These are phyloP conservation scores for Sordaria brevicollis DNA, from an alignment of 495 filamentous ascomycete species.

Conservation along the genomic window DNA sequence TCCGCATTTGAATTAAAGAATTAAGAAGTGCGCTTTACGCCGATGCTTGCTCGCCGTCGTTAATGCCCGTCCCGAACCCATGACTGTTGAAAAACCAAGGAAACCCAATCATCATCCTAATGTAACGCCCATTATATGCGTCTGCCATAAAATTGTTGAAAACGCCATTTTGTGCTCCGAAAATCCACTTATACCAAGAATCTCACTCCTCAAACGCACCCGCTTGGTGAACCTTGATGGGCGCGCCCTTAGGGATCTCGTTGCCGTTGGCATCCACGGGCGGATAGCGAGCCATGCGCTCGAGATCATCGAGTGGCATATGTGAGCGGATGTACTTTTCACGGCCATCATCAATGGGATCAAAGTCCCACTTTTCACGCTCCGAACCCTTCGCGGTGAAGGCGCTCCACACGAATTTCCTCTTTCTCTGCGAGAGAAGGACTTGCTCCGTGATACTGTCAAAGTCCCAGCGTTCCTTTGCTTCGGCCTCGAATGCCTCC, in stretches of 20 bases:
- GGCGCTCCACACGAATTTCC: conserved; percentile 63
- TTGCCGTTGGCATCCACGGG: conserved; percentile 50
- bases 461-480: conserved; percentile 62
- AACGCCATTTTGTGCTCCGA: not conserved
- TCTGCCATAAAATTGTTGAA: no score
- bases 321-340: conserved; percentile 65
- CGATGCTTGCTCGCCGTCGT: not conserved
- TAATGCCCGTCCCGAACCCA: not conserved
- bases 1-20: not conserved
- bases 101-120: not conserved
- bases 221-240: conserved; percentile 31
- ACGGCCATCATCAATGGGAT: conserved; percentile 60
- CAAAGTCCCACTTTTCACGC: conserved; percentile 54
- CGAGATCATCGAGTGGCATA: conserved; percentile 58
- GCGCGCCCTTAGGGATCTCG: conserved; percentile 22
- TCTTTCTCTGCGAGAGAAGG: conserved; percentile 56
- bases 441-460: conserved; percentile 58
- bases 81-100: not conserved
- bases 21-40: not conserved
- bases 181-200: conserved; percentile 10
- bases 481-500: conserved; percentile 55
- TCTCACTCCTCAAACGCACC: conserved; percentile 36
- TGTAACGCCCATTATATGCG: not conserved
- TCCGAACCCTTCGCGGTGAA: conserved; percentile 32
- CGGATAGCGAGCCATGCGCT: conserved; percentile 54